Conservation (phyloP, 83 land plant genomes). For the Picea abies region DNA sequence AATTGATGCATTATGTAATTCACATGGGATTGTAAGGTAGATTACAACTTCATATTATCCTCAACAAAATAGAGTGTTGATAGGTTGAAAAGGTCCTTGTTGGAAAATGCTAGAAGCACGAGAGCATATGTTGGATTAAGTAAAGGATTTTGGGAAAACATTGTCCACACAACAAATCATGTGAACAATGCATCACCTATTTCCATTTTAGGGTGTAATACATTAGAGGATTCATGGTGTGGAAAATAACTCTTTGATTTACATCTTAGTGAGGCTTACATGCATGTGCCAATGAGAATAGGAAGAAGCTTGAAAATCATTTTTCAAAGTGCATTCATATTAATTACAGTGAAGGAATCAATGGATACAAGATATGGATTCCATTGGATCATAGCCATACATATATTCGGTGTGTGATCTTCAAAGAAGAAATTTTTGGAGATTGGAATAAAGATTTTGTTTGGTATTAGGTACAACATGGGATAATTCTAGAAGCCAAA, state of each 20-base stretch:
- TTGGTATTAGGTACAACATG: background rate
- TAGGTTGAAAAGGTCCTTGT: background rate
- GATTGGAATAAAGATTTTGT: background rate
- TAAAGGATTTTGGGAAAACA: slow-evolving; percentile 29
- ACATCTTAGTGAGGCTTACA: slow-evolving; percentile 23
- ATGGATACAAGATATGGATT: background rate
- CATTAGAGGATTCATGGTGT: slow-evolving; percentile 21
- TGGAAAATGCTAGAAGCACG: background rate
- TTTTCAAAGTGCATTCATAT: slow-evolving; percentile 17
- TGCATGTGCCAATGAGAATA: slow-evolving; percentile 19
- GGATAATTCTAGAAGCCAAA: background rate
- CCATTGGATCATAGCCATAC: background rate
- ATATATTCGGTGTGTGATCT: slow-evolving; percentile 8
- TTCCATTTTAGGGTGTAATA: background rate
- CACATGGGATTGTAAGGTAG: background rate
- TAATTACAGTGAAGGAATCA: slow-evolving; percentile 18
- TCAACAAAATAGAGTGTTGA: background rate
- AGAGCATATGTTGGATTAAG: background rate
- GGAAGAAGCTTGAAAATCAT: slow-evolving; percentile 24
- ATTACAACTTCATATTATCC: background rate
- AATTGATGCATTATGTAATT: background rate
- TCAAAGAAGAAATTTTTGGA: background rate
- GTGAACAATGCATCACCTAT: slow-evolving; percentile 15
- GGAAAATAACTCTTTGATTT: slow-evolving; percentile 9
- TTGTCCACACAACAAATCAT: slow-evolving; percentile 5